phyloP scores from a whole-genome alignment of 2,329 filamentous ascomycete genomes.

The Penicillium oxalicum region DNA sequence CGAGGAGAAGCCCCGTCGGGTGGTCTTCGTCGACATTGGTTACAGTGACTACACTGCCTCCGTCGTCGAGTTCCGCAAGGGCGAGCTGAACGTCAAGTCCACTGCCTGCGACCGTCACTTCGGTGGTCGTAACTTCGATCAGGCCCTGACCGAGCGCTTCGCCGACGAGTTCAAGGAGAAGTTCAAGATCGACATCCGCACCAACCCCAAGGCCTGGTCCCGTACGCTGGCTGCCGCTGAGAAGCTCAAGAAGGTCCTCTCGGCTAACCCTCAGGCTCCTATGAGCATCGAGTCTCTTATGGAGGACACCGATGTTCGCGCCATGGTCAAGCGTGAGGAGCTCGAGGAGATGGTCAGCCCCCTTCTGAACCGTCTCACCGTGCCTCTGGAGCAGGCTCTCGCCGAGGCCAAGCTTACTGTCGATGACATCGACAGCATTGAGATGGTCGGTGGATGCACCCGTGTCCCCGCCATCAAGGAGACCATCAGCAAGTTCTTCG shows the following conservation, averaged over 20 bases:
- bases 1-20: conserved; percentile 87
- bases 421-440: conserved; percentile 88
- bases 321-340: conserved; percentile 88
- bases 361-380: conserved; percentile 65
- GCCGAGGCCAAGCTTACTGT: conserved; percentile 85
- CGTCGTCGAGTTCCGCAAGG: conserved; percentile 94
- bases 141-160: conserved; percentile 89
- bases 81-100: conserved; percentile 87
- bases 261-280: conserved; percentile 85
- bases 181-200: conserved; percentile 92
- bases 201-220: conserved; percentile 81
- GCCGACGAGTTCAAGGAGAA: conserved; percentile 94
- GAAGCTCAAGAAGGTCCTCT: conserved; percentile 97
- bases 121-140: conserved; percentile 95
- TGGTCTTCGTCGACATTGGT: conserved; percentile 89
- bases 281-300: conserved; percentile 97
- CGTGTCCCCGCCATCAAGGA: conserved; percentile 93
- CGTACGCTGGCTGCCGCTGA: conserved; percentile 84
- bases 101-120: conserved; percentile 94
- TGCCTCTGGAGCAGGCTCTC: conserved; percentile 82
- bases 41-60: conserved; percentile 94
- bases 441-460: conserved; percentile 90
- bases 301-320: conserved; percentile 89
- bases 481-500: conserved; percentile 81
- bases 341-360: conserved; percentile 87